Conservation (phyloP, 768 basidiomycete species). For the Psilocybe cyanescens region DNA sequence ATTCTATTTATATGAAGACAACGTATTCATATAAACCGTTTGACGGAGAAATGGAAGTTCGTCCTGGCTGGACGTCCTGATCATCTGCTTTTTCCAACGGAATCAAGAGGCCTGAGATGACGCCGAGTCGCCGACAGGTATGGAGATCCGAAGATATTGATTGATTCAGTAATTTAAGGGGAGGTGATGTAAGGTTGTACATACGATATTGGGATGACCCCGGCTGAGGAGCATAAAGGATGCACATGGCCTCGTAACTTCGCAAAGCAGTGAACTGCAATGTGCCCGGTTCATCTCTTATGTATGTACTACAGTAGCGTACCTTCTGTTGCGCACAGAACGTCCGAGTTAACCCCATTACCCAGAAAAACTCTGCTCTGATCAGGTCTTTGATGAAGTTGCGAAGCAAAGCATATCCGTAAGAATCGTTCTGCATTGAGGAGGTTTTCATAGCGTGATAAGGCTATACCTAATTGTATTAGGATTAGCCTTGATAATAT, state of each 20-base stretch:
- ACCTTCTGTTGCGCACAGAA: conserved; percentile 2
- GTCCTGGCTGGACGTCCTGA: background rate
- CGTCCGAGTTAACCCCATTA: conserved; percentile 23
- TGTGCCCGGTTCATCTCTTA: conserved; percentile 13
- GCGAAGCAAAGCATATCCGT: background rate
- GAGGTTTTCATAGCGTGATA: conserved; percentile 4
- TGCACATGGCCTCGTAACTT: conserved; percentile 21
- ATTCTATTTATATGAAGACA: background rate
- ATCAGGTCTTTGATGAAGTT: conserved; percentile 7
- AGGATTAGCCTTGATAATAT: background rate
- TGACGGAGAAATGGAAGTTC: conserved; percentile 16
- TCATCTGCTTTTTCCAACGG: conserved; percentile 16
- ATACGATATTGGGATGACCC: conserved; percentile 1
- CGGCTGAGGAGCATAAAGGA: background rate
- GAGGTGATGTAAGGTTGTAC: background rate
- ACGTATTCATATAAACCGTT: conserved; percentile 7
- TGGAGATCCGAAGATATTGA: conserved; percentile 14
- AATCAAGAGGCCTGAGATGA: conserved; percentile 17
- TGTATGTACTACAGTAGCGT: background rate
- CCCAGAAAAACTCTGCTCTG: conserved; percentile 8
- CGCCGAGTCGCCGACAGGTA: conserved; percentile 20
- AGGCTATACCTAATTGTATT: background rate
- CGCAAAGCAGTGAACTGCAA: conserved; percentile 15
- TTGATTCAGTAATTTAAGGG: conserved; percentile 3
- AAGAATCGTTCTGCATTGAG: conserved; percentile 12